phyloP scores from a whole-genome alignment of 305 asterid genomes.

The Solanum hybrid region DNA sequence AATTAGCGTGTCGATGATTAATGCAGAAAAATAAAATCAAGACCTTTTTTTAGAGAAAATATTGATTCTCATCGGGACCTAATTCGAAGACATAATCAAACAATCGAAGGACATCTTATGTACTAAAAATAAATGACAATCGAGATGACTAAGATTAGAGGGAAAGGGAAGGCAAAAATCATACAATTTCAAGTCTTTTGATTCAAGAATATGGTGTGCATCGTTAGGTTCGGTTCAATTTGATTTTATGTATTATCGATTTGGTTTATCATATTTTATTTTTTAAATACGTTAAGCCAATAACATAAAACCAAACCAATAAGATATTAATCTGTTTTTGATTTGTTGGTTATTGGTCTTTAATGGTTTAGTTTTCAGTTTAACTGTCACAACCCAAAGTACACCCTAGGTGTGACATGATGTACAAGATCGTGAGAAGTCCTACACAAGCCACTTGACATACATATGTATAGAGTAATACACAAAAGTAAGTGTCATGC shows the following conservation, averaged over 20 bases:
- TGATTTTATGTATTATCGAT: no score
- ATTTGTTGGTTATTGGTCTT: not conserved
- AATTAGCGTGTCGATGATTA: not conserved
- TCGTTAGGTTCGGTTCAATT: no score
- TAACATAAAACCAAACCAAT: not conserved
- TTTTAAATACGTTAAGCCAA: not conserved
- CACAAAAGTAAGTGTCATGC: no score
- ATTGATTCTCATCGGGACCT: not conserved
- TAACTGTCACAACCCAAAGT: no score
- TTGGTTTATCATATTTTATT: no score
- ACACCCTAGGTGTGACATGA: no score
- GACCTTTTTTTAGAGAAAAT: not conserved
- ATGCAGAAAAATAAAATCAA: no score
- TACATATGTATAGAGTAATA: no score
- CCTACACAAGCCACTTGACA: no score
- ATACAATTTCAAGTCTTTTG: not conserved
- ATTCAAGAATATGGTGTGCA: no score
- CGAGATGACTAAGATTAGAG: not conserved
- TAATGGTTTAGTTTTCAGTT: no score
- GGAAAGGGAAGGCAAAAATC: not conserved
- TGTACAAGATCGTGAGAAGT: no score
- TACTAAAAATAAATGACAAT: not conserved
- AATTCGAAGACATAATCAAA: not conserved
- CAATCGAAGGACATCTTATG: not conserved
- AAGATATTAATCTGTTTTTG: not conserved